phyloP scores from a whole-genome alignment of 306 rosid species.

The Ochetophila trinervis region DNA sequence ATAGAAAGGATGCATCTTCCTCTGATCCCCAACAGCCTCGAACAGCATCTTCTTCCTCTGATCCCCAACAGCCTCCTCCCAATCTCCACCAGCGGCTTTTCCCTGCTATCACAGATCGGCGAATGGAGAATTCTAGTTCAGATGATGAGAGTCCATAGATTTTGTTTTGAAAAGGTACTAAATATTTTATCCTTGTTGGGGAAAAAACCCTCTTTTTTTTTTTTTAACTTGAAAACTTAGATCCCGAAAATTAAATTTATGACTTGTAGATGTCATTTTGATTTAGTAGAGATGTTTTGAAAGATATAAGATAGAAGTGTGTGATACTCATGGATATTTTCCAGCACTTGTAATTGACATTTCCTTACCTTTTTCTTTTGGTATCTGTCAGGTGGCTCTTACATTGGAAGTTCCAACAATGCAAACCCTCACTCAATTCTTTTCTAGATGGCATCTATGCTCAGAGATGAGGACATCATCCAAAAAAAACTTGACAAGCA shows the following conservation, averaged over 20 bases:
- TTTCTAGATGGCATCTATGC: not conserved
- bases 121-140: slow-evolving; percentile 63
- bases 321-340: too few species aligned
- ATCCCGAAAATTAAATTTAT: not conserved
- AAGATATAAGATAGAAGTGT: too few species aligned
- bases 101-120: slow-evolving; percentile 59
- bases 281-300: too few species aligned
- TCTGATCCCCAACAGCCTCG: slow-evolving; percentile 28
- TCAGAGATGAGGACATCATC: not conserved
- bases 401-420: slow-evolving; percentile 1
- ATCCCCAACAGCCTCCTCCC: slow-evolving; percentile 35
- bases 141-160: slow-evolving; percentile 76
- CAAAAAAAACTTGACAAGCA: not conserved
- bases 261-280: too few species aligned
- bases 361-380: not conserved
- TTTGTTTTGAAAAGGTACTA: slow-evolving; percentile 34
- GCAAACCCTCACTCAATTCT: not conserved
- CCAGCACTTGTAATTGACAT: not conserved
- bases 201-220: not conserved
- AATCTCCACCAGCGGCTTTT: slow-evolving; percentile 50
- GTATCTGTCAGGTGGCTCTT: slow-evolving; percentile 10
- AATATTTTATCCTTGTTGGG: not conserved
- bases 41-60: slow-evolving; percentile 32
- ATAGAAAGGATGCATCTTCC: slow-evolving; percentile 38
- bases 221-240: not conserved